Conservation (phyloP, 805 yeast species). For the Metschnikowia baotianmanensis region DNA sequence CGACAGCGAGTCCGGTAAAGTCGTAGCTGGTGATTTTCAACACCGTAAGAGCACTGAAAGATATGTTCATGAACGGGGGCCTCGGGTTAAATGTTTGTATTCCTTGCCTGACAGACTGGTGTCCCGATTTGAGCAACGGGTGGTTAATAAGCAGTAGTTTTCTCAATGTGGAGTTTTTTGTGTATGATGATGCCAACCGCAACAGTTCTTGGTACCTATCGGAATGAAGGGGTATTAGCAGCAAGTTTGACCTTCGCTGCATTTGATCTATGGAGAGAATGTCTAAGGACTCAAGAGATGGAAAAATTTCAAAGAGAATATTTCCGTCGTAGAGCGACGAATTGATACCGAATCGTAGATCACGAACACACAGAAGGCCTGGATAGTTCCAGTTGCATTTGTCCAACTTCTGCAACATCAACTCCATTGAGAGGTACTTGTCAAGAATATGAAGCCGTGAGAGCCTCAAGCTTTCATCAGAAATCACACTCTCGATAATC, state of each 20-base stretch:
- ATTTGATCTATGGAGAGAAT: conserved; percentile 21
- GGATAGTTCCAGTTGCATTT: conserved; percentile 27
- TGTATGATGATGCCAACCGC: neutral
- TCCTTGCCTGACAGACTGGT: conserved; percentile 10
- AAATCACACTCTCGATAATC: conserved; percentile 27
- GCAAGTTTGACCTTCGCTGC: conserved; percentile 19
- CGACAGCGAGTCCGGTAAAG: conserved; percentile 23
- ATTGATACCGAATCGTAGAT: conserved; percentile 28
- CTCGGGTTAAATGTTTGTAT: conserved; percentile 23
- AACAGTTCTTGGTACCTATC: conserved; percentile 14
- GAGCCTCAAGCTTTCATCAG: conserved; percentile 23
- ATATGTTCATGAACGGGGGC: conserved; percentile 24
- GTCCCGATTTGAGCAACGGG: conserved; percentile 21
- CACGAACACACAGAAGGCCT: conserved; percentile 21
- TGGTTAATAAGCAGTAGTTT: conserved; percentile 28
- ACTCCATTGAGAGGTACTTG: conserved; percentile 24
- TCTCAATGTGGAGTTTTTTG: conserved; percentile 14
- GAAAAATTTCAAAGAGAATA: conserved; percentile 25
- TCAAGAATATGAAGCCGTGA: conserved; percentile 30
- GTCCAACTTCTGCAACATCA: conserved; percentile 24
- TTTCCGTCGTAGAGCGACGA: conserved; percentile 16
- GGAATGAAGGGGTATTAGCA: conserved; percentile 19
- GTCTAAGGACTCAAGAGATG: conserved; percentile 24
- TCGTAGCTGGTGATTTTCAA: conserved; percentile 33
- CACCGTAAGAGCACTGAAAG: conserved; percentile 25